These are phyloP conservation scores for Aspergillus sclerotioniger DNA, from an alignment of 495 filamentous ascomycete species.

Conservation along the genomic window DNA sequence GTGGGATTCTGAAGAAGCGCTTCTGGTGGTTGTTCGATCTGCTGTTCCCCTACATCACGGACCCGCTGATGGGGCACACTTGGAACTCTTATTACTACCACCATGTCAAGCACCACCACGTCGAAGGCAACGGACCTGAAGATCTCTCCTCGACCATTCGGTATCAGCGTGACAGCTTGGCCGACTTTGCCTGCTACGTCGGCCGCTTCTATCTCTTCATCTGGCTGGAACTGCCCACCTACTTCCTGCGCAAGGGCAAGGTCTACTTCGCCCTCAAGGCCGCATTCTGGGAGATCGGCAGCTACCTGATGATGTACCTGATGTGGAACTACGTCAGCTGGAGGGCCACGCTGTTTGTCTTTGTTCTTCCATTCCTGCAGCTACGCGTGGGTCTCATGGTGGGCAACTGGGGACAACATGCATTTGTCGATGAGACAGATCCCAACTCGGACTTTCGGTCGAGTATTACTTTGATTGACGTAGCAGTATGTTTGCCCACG, in stretches of 20 bases:
- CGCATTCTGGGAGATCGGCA: slow-evolving; percentile 55
- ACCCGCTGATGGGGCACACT: slow-evolving; percentile 77
- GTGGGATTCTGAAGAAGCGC: slow-evolving; percentile 57
- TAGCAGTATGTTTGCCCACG: slow-evolving; percentile 52
- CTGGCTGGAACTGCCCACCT: slow-evolving; percentile 72
- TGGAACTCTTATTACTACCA: slow-evolving; percentile 85
- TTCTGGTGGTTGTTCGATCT: slow-evolving; percentile 53
- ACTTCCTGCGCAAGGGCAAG: slow-evolving; percentile 62
- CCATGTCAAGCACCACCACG: slow-evolving; percentile 82
- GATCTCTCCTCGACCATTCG: slow-evolving; percentile 74
- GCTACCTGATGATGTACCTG: slow-evolving; percentile 47
- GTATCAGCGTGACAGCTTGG: slow-evolving; percentile 67
- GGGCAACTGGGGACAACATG: slow-evolving; percentile 76
- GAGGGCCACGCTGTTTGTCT: slow-evolving; percentile 55
- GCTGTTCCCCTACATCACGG: slow-evolving; percentile 67
- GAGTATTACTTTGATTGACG: slow-evolving; percentile 71
- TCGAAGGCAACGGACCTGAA: slow-evolving; percentile 74
- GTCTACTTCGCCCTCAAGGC: slow-evolving; percentile 47
- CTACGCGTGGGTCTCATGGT: slow-evolving; percentile 67
- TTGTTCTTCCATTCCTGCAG: slow-evolving; percentile 57
- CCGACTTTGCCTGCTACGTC: slow-evolving; percentile 65
- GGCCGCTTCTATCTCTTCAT: slow-evolving; percentile 68
- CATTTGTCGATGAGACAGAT: slow-evolving; percentile 65
- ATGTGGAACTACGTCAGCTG: slow-evolving; percentile 47
- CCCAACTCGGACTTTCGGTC: slow-evolving; percentile 68